A percentile compares a stretch with the other conserved stretches of the same genome.
These are phyloP conservation scores for Angomonas ambiguus DNA, from an alignment of 208 protist species.

Conservation along the genomic window DNA sequence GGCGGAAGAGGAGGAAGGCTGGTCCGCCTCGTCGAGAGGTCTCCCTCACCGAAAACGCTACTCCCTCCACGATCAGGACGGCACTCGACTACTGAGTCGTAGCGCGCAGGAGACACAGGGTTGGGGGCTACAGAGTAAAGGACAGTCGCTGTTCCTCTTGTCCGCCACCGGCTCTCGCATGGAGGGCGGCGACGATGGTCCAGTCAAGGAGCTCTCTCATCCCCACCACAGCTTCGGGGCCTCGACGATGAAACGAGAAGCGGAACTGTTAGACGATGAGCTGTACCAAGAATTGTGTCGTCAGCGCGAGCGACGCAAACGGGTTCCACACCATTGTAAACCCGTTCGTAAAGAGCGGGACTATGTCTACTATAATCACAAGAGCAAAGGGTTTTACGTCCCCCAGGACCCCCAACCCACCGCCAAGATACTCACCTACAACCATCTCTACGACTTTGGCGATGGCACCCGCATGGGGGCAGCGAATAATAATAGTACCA, in stretches of 20 bases:
- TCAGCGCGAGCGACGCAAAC: slow-evolving; percentile 37
- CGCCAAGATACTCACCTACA: slow-evolving; percentile 65
- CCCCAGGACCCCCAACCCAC: slow-evolving; percentile 46
- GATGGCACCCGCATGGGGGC: slow-evolving; percentile 68
- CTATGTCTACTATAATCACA: slow-evolving; percentile 84
- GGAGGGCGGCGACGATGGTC: background rate
- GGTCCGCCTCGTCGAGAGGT: background rate
- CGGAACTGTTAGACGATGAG: slow-evolving; percentile 44
- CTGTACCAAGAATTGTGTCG: slow-evolving; percentile 36
- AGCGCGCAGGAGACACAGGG: background rate
- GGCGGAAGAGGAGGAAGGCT: background rate
- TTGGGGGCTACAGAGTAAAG: background rate
- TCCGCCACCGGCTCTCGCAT: background rate
- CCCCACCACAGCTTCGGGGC: slow-evolving; percentile 6
- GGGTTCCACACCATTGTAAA: slow-evolving; percentile 32
- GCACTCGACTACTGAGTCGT: background rate
- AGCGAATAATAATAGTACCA: slow-evolving; percentile 2
- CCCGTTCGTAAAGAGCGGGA: slow-evolving; percentile 24
- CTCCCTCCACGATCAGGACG: background rate
- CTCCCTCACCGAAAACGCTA: background rate
- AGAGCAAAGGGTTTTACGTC: slow-evolving; percentile 82
- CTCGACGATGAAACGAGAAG: slow-evolving; percentile 34
- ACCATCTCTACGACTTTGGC: slow-evolving; percentile 80
- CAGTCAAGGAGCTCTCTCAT: background rate
- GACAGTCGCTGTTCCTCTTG: background rate